phyloP scores from a whole-genome alignment of 805 yeast genomes.

The Gaillardinia entomophila region DNA sequence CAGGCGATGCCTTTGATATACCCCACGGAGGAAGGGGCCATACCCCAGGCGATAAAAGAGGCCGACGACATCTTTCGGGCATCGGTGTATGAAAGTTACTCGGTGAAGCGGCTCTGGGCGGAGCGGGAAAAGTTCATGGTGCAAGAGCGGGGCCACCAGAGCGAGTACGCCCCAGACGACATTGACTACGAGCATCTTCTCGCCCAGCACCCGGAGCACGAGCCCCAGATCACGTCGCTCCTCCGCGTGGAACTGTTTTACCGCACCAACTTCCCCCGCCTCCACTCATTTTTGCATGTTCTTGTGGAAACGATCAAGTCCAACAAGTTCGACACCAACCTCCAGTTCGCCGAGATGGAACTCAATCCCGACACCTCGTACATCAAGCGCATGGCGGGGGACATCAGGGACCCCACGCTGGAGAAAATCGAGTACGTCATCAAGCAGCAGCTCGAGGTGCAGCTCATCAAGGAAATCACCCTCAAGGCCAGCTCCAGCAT shows the following conservation, averaged over 20 bases:
- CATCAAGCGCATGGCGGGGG: conserved; percentile 6
- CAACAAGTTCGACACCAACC: conserved; percentile 33
- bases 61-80: conserved; percentile 65
- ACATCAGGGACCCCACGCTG: conserved; percentile 1
- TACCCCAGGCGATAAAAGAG: conserved; percentile 56
- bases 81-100: conserved; percentile 60
- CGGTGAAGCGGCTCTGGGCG: conserved; percentile 64
- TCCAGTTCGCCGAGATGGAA: conserved; percentile 31
- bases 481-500: conserved; percentile 55
- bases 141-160: conserved; percentile 57
- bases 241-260: conserved; percentile 60
- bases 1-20: conserved; percentile 62
- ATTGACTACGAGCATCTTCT: conserved; percentile 21
- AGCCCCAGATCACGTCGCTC: conserved; percentile 36
- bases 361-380: conserved; percentile 27
- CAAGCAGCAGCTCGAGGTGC: conserved; percentile 45
- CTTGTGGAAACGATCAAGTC: conserved; percentile 58
- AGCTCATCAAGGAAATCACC: conserved; percentile 57
- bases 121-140: conserved; percentile 67
- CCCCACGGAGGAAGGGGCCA: conserved; percentile 37
- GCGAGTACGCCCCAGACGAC: conserved; percentile 16
- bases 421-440: conserved; percentile 9
- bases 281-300: conserved; percentile 62
- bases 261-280: conserved; percentile 40
- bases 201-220: conserved; percentile 28